Evolutionary conservation across 148 eudicot genomes (phyloP), one percentile per base, ranked within the genome.

Genomic region (Heliamphora exappendiculata): DNA sequence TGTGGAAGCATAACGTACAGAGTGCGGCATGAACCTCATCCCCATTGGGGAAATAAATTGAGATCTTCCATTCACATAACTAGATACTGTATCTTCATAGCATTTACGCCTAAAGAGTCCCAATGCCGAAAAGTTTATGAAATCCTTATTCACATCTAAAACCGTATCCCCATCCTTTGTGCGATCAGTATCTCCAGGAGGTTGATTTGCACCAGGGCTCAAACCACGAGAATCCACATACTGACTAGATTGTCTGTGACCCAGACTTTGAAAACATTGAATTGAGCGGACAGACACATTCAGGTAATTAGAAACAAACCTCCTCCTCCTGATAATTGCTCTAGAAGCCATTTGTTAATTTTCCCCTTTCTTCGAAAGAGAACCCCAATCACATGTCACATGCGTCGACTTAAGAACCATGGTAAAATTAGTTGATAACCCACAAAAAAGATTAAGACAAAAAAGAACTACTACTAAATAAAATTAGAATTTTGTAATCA

Each of bases 321-420:
- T 80, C 78, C 86, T 81, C 79, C 83, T 81, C 82, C 90, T 75
- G 77, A 83, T 53, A 59, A 87, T 75, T 34, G 81, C 82, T 70
- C 82, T 70, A 49, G 82, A 76, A 79, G 90, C 88, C 90, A 87
- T 87, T 39, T 49, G 22, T 16, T 33, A 37, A n/a, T 67, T 75
- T 55, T 66, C 50, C 74, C 53, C 41, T 55, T 69, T 66, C n/a
- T 57, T 64, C 57, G 63, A 69, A 54, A 63, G 49, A 72, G 55
- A 73, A 60, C 26, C 70, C 70, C 50, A 58, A 37, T 51, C 80
- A 64, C 63, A 82, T 36, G 9, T 75, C 78, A 6, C 51, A 22
- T 64, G 67, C 73, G 51, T 39, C 77, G n/a, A 57, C 74, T 62
- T 74, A 73, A 71, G 49, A 69, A 80, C 11, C 47, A 69, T 19